Conservation (phyloP, 2,329 filamentous ascomycete species). For the Ambrosiella beaveri region DNA sequence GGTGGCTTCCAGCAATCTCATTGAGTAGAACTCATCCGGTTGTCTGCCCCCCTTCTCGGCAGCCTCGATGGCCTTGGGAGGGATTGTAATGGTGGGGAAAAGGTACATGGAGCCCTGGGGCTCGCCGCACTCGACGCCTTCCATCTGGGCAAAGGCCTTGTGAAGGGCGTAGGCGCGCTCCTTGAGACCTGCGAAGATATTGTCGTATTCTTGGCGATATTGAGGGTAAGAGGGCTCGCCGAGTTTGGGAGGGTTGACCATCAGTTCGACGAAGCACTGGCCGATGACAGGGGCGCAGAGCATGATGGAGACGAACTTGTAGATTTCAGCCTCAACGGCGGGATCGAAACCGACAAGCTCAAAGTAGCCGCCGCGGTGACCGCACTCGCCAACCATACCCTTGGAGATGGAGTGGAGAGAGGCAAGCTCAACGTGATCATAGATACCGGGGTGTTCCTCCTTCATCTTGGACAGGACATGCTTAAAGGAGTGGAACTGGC, state of each 20-base stretch:
- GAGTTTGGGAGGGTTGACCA: conserved; percentile 82
- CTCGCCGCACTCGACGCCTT: conserved; percentile 77
- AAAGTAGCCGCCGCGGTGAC: conserved; percentile 94
- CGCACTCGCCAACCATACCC: conserved; percentile 97
- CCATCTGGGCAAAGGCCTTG: conserved; percentile 83
- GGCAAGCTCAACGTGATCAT: conserved; percentile 72
- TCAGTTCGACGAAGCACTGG: conserved; percentile 90
- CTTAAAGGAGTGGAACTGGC: conserved; percentile 94
- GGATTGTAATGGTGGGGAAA: conserved; percentile 80
- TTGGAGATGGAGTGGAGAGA: conserved; percentile 90
- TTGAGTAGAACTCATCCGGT: conserved; percentile 87
- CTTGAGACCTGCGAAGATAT: conserved; percentile 62
- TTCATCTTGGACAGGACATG: conserved; percentile 68
- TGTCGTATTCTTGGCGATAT: conserved; percentile 71
- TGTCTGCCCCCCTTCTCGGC: conserved; percentile 56
- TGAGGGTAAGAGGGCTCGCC: conserved; percentile 72
- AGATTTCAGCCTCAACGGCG: conserved; percentile 79
- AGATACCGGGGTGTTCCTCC: conserved; percentile 53
- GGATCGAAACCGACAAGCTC: conserved; percentile 82
- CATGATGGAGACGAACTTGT: conserved; percentile 97
- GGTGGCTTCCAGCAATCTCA: conserved; percentile 78
- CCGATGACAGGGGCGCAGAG: conserved; percentile 90
- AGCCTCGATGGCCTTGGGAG: conserved; percentile 57
- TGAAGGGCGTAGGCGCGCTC: conserved; percentile 72
- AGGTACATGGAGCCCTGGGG: conserved; percentile 98